Evolutionary conservation across 1,284 basidiomycete species (phyloP).

Genomic region (Coriolopsis trogii): DNA sequence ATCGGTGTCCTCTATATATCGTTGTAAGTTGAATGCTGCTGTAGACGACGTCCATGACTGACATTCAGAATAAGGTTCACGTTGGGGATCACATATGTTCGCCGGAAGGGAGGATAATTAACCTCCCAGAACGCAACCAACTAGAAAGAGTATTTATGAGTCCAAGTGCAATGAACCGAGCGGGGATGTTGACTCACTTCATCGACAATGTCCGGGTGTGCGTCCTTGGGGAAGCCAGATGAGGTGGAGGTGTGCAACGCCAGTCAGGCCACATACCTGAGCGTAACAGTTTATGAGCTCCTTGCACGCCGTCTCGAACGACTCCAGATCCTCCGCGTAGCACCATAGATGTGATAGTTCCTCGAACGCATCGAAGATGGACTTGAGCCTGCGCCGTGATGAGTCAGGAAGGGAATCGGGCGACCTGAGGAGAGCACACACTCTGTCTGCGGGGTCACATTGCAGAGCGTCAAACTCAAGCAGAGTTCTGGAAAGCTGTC

Average conservation of each 20-base stretch:
- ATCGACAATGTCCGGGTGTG: constrained; percentile 55
- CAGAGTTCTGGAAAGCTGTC: constrained; percentile 72
- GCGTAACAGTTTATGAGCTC: constrained; percentile 58
- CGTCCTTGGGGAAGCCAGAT: constrained; percentile 19
- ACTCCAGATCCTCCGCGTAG: constrained; percentile 65
- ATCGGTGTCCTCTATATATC: constrained; percentile 53
- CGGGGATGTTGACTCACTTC: constrained; percentile 41
- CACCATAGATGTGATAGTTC: constrained; percentile 67
- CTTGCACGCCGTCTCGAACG: constrained; percentile 64
- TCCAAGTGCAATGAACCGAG: no score
- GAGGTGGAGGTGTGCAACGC: background rate
- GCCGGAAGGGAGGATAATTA: constrained; percentile 52
- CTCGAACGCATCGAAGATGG: constrained; percentile 59
- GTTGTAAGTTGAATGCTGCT: background rate
- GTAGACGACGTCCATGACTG: constrained; percentile 25
- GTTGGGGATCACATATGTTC: constrained; percentile 54
- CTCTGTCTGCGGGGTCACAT: constrained; percentile 70
- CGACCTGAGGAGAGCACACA: constrained; percentile 38
- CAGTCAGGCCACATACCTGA: constrained; percentile 45
- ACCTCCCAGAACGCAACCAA: constrained; percentile 67
- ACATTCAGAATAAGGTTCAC: constrained; percentile 63
- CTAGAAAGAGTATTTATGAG: constrained; percentile 43
- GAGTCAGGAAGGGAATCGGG: background rate
- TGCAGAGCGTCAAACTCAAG: constrained; percentile 67
- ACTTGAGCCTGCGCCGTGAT: constrained; percentile 48